phyloP scores from a whole-genome alignment of 164 flowering plant genomes.

The Cinnamomum chago region DNA sequence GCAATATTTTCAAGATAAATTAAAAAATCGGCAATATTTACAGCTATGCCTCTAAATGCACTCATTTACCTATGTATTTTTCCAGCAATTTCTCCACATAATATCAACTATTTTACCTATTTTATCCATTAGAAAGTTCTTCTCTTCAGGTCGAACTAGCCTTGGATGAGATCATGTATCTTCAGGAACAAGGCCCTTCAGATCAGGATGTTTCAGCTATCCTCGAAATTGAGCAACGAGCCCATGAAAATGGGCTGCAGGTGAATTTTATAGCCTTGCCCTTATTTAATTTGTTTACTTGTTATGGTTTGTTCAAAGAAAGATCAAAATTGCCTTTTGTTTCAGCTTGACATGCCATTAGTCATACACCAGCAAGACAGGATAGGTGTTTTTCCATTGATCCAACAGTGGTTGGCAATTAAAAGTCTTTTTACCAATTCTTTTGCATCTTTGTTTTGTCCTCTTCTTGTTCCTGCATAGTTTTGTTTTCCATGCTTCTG shows the following conservation, averaged over 20 bases:
- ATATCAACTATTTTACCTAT: no score
- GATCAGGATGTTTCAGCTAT: constrained; percentile 71
- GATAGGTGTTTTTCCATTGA: no score
- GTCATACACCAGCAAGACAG: no score
- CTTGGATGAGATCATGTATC: constrained; percentile 66
- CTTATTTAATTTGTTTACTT: background rate
- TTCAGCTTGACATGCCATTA: no score
- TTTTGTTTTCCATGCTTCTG: no score
- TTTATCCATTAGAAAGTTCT: background rate
- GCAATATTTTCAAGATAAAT: no score
- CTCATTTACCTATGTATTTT: background rate
- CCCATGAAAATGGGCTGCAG: constrained; percentile 97
- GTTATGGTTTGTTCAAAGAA: background rate
- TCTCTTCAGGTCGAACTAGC: constrained; percentile 70
- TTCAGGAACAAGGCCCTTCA: constrained; percentile 89
- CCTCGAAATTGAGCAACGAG: constrained; percentile 94
- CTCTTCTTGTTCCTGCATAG: no score
- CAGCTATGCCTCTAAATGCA: background rate
- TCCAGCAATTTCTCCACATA: background rate
- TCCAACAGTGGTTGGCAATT: no score
- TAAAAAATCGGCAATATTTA: no score
- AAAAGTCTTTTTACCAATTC: no score
- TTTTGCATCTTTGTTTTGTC: no score
- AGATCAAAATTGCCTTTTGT: background rate
- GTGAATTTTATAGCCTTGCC: constrained; percentile 20